Conservation (phyloP, 768 basidiomycete genomes). For the Lactarius indigo region DNA sequence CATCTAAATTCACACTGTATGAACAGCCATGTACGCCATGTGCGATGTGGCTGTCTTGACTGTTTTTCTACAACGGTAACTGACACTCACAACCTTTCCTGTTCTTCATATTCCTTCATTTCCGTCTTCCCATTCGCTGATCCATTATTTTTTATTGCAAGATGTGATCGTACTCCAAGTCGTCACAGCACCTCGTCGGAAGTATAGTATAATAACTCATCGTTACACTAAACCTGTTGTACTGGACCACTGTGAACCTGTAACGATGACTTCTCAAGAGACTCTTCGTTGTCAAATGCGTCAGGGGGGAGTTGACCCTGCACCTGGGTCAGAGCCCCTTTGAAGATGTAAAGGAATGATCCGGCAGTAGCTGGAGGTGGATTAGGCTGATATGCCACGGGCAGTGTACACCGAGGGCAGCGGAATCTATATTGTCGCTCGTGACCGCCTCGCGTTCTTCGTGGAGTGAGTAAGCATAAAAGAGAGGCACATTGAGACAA, state of each 20-base stretch:
- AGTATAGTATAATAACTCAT: background rate
- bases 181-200: background rate
- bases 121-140: background rate
- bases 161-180: background rate
- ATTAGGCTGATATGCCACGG: slow-evolving; percentile 72
- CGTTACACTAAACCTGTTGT: background rate
- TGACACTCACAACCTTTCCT: slow-evolving; percentile 42
- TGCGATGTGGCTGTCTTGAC: slow-evolving; percentile 46
- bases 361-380: slow-evolving; percentile 75
- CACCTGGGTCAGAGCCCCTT: slow-evolving; percentile 80
- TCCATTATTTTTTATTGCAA: background rate
- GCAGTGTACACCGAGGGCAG: slow-evolving; percentile 64
- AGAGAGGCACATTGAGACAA: slow-evolving; percentile 7
- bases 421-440: slow-evolving; percentile 73
- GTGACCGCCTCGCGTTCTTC: slow-evolving; percentile 55
- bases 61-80: slow-evolving; percentile 81
- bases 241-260: background rate
- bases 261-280: slow-evolving; percentile 11
- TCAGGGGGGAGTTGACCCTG: slow-evolving; percentile 85
- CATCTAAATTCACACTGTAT: slow-evolving; percentile 72
- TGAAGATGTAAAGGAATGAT: slow-evolving; percentile 74
- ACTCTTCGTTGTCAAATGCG: slow-evolving; percentile 63
- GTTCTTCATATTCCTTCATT: background rate
- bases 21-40: slow-evolving; percentile 43
- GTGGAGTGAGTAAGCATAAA: slow-evolving; percentile 28